Evolutionary conservation across 169 alveolate species (phyloP).

Genomic region (Eimeria falciformis): DNA sequence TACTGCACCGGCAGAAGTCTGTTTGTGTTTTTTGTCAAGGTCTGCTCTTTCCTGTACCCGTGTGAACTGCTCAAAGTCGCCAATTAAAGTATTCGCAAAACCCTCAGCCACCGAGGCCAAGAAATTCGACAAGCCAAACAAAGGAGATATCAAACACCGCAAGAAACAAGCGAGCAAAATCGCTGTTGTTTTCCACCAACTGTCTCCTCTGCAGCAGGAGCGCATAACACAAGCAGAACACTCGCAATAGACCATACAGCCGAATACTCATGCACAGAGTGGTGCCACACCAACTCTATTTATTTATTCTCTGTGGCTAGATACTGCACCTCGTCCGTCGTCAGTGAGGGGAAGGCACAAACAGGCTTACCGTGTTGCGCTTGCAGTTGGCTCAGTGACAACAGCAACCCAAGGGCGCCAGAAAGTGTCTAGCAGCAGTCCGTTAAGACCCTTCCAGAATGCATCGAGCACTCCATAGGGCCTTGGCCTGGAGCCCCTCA

Average conservation of each 20-base stretch:
- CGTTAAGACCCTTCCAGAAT: conserved; percentile 91
- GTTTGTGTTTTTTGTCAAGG: conserved; percentile 79
- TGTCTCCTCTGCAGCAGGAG: conserved; percentile 76
- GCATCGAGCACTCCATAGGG: conserved; percentile 93
- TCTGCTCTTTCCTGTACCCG: conserved; percentile 87
- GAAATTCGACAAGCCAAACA: conserved; percentile 90
- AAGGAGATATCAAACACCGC: conserved; percentile 87
- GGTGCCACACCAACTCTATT: too few relatives aligned
- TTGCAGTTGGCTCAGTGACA: conserved; percentile 83
- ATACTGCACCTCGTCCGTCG: too few relatives aligned
- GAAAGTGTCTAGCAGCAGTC: conserved; percentile 89
- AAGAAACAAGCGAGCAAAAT: conserved; percentile 75
- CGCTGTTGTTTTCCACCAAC: conserved; percentile 73
- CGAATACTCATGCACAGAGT: too few relatives aligned
- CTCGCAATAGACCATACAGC: too few relatives aligned
- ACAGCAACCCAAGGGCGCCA: conserved; percentile 92
- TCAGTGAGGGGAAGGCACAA: too few relatives aligned
- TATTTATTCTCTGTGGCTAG: too few relatives aligned
- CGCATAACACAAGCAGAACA: conserved; percentile 50
- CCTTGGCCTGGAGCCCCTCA: conserved; percentile 92
- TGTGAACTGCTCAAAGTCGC: conserved; percentile 93
- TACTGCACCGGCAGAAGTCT: neutral
- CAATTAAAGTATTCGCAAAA: conserved; percentile 91
- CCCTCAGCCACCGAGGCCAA: conserved; percentile 92
- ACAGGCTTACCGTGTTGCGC: conserved; percentile 82